Base-by-base conservation (phyloP, 2,329 filamentous ascomycete species). In the Annulohypoxylon truncatum region DNA sequence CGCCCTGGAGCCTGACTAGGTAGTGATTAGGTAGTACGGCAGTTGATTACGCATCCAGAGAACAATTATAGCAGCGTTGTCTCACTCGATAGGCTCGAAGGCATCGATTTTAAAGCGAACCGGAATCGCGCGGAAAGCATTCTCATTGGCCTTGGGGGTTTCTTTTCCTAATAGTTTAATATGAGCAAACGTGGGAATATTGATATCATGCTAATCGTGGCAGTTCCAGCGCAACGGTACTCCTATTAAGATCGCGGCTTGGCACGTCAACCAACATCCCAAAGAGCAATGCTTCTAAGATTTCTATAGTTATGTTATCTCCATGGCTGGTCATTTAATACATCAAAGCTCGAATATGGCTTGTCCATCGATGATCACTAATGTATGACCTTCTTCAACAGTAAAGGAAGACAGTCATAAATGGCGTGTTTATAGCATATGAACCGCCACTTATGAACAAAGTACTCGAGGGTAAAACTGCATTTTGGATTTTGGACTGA, bases 51-150 rank as follows among this genome's bases (percentile, higher is more conserved):
- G 22, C 31, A 24, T 38, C 46, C 18, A 40, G 44, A 7, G 44
- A 51, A 53, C 15, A 50, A 44, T 38, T 31, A 57, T 60, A 63
- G 58, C 47, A 63, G 29, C 57, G 24, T 22, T 61, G 58, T 54
- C 50, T 55, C 47, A 50, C 48, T 33, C 15, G n/a, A 52, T 20
- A 15, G 22, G 15, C 7, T 40, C 13, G 24, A 28, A 15, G 50
- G 31, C 24, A 38, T 62, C 42, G 31, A 51, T 18, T 58, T 60
- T 29, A 31, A 47, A 35, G 29, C 13, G 35, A 42, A 24, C 10
- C 15, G 51, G 48, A 46, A 20, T 31, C 50, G 38, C 28, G 29
- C 51, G 44, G 51, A 28, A 50, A 56, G 48, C 20, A 24, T 40
- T 58, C n/a, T 26, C 44, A 57, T 60, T 53, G 29, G 58, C 24